These are phyloP conservation scores for Cucurbita maxima DNA, from an alignment of 306 rosid genomes.

Conservation along the genomic window DNA sequence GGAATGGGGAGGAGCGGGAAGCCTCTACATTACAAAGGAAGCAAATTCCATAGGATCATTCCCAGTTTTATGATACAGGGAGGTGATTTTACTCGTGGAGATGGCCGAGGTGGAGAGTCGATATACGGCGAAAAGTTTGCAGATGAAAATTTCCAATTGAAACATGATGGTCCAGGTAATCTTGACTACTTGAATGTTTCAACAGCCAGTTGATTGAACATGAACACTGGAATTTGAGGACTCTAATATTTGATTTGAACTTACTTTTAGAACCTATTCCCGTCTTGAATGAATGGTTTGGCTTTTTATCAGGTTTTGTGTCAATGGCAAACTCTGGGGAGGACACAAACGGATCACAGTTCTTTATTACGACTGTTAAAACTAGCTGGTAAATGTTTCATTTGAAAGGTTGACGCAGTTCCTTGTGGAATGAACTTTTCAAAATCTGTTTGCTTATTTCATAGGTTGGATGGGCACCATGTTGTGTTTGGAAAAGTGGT, in stretches of 20 bases:
- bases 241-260: not conserved
- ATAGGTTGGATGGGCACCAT: slow-evolving; percentile 72
- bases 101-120: slow-evolving; percentile 85
- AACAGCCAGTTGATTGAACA: not conserved
- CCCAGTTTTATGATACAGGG: slow-evolving; percentile 85
- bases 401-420: not conserved
- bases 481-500: slow-evolving; percentile 45
- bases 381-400: slow-evolving; percentile 49
- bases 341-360: slow-evolving; percentile 87
- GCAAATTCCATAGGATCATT: slow-evolving; percentile 69
- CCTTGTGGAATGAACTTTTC: not conserved
- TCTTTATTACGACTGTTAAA: slow-evolving; percentile 70
- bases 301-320: slow-evolving; percentile 37
- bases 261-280: not conserved
- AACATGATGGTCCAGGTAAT: slow-evolving; percentile 70
- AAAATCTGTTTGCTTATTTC: not conserved
- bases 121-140: slow-evolving; percentile 62
- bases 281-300: not conserved
- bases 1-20: slow-evolving; percentile 49
- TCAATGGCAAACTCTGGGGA: slow-evolving; percentile 87
- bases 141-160: slow-evolving; percentile 65
- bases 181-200: not conserved
- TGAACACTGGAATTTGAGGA: not conserved
- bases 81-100: slow-evolving; percentile 71
- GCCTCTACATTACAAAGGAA: slow-evolving; percentile 63